Base-by-base conservation (phyloP, 768 basidiomycete genomes). In the Amanita phalloides region DNA sequence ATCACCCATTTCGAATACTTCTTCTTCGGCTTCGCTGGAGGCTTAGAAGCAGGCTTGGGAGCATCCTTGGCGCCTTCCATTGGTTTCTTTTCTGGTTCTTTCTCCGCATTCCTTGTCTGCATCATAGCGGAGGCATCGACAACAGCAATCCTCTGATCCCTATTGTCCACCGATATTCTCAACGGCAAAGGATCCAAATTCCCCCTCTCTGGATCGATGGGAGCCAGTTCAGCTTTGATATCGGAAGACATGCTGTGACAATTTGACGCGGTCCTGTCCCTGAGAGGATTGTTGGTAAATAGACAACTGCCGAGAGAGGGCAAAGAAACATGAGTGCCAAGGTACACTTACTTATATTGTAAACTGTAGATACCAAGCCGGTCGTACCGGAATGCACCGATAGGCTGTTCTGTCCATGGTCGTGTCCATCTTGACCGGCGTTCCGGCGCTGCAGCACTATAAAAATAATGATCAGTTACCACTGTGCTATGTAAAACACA, bases 241-340 rank as follows among this genome's bases (percentile, higher is more conserved):
- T 69, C 66, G 55, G 61, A 69, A 64, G 76, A 71, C 78, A 80
- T 79, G 54, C 57, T 57, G 32, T 57, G 56, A 52, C 48, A 54
- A 48, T 21, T 42, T 33, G 44, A 17, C 23, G 28, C 14, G 36
- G 51, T 41, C 25, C 32, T 38, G 45, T 38, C 36, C 44, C 36
- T n/a, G 49, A 54, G 48, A 51, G 50, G 33, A 33, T 33, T 13
- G 56, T 54, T 55, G 41, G 48, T 53, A 52, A 48, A 41, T 23
- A 53, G 44, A 53, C 21, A 28, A 53, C 26, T 35, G 23, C 20
- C 71, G 82, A 4, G 83, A 80, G 60, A 83, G 83, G 32, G 53
- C 80, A 78, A 60, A 38, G 89, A 69, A 57, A 82, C 76, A 57
- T 75, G 72, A 26, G 90, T 71, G 79, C 49, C 76, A 75, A 43